Evolutionary conservation across 768 basidiomycete genomes (phyloP).

Genomic region (Russula vinacea): DNA sequence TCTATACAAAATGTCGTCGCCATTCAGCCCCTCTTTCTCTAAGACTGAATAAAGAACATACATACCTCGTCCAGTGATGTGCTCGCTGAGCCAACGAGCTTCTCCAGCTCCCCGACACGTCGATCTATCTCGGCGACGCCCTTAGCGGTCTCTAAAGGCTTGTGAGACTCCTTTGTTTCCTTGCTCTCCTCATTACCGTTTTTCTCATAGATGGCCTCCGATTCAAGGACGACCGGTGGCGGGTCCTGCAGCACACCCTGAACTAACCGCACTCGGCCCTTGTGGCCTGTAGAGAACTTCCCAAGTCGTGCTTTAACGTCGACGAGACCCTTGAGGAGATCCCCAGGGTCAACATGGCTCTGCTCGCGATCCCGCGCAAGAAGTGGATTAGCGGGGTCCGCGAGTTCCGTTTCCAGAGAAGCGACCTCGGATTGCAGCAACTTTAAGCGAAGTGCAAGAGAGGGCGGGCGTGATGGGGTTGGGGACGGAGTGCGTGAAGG

Average conservation of each 20-base stretch:
- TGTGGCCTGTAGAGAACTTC: constrained; percentile 60
- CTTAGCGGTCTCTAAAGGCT: constrained; percentile 38
- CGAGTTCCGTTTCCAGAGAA: constrained; percentile 77
- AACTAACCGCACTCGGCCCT: constrained; percentile 63
- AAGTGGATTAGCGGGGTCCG: constrained; percentile 72
- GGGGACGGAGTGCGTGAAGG: constrained; percentile 56
- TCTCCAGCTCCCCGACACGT: constrained; percentile 81
- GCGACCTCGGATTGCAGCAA: constrained; percentile 73
- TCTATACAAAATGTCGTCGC: constrained; percentile 40
- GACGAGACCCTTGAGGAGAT: constrained; percentile 72
- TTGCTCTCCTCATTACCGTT: constrained; percentile 24
- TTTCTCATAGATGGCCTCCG: constrained; percentile 22
- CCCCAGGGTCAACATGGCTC: constrained; percentile 64
- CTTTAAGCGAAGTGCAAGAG: constrained; percentile 44
- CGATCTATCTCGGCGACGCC: constrained; percentile 73
- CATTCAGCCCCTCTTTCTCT: not conserved
- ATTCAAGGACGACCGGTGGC: constrained; percentile 34
- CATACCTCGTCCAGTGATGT: constrained; percentile 79
- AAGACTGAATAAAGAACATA: not conserved
- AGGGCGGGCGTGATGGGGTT: constrained; percentile 38
- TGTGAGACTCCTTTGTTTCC: constrained; percentile 19
- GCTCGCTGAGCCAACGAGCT: constrained; percentile 75
- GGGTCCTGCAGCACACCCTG: constrained; percentile 48
- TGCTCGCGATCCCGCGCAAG: constrained; percentile 57
- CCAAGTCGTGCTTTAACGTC: constrained; percentile 69